phyloP scores from a whole-genome alignment of 495 filamentous ascomycete genomes.

The Clavariopsis aquatica region DNA sequence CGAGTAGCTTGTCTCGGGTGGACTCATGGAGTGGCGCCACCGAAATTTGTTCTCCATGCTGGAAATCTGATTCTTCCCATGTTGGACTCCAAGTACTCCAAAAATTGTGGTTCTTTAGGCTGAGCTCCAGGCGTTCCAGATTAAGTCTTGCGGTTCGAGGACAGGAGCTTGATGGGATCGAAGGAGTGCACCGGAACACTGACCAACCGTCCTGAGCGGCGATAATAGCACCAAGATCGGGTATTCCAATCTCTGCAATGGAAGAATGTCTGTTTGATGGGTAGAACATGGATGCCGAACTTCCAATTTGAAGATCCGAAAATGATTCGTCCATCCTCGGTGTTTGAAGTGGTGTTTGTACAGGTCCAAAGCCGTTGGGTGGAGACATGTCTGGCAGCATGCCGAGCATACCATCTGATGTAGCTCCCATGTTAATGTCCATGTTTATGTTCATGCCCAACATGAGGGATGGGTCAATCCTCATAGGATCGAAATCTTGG shows the following conservation, averaged over 20 bases:
- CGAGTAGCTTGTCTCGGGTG: slow-evolving; percentile 63
- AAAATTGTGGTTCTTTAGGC: slow-evolving; percentile 44
- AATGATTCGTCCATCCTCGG: slow-evolving; percentile 43
- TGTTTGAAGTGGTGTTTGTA: slow-evolving; percentile 40
- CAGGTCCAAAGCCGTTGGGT: slow-evolving; percentile 34
- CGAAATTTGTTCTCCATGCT: slow-evolving; percentile 52
- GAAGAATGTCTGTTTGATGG: slow-evolving; percentile 31
- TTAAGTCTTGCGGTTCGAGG: slow-evolving; percentile 60
- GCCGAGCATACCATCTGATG: slow-evolving; percentile 33
- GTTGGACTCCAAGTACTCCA: slow-evolving; percentile 52
- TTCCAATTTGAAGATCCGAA: slow-evolving; percentile 43
- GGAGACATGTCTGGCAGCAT: slow-evolving; percentile 42
- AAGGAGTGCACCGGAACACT: slow-evolving; percentile 58
- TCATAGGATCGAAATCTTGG: slow-evolving; percentile 41
- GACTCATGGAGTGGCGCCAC: slow-evolving; percentile 46
- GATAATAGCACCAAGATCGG: slow-evolving; percentile 55
- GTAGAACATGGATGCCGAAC: slow-evolving; percentile 38
- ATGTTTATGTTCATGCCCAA: slow-evolving; percentile 40
- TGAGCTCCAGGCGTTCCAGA: slow-evolving; percentile 59
- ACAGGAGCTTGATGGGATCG: slow-evolving; percentile 53
- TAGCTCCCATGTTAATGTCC: slow-evolving; percentile 45
- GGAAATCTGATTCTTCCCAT: slow-evolving; percentile 52
- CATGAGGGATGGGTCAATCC: slow-evolving; percentile 41
- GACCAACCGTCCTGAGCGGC: slow-evolving; percentile 59
- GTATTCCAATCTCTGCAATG: slow-evolving; percentile 45